Evolutionary conservation across 805 yeast genomes (phyloP), one percentile per base, ranked within the genome.

Genomic region (Candida endomychidarum): DNA sequence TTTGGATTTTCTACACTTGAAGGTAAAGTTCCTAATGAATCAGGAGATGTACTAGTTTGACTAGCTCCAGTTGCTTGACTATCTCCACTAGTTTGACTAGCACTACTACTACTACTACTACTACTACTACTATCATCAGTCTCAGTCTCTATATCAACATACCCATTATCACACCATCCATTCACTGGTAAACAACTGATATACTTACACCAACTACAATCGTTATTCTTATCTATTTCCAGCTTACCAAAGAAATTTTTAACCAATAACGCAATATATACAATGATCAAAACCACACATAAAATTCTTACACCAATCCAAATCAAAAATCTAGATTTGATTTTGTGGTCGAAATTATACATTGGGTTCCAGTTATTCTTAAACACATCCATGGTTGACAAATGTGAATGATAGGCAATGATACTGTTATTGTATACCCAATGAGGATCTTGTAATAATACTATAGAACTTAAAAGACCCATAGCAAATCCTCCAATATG

Each of bases 401-500:
- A 56, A 22, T 51, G 49, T 4, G 61, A 55, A 8, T 58, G 53
- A 43, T 62, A 65, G 3, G 68, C 60, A 29, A 67, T 66, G 16
- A 66, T 58, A 3, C 72, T 71, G 43, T 67, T 68, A 8, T 47
- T 41, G 48, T 62, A 70, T 2, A 67, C 64, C 42, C 73, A 75
- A 12, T 67, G 61, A 1, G 90, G 90, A 45, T 79, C 81, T 27
- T 77, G 69, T 27, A 83, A 52, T 8, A 81, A 46, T 1, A 72
- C 60, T 0, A 79, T 51, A 1, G 83, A 77, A 23, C 70, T 48
- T 19, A 77, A 53, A 0, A 79, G 26, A 0, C 90, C 90, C 60
- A 78, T 62, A 17, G 79, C 74, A 60, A 83, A 81, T 5, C 90
- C 90, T 8, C 90, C 90, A 49, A 83, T 75, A 56, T 83, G 89